Base-by-base conservation (phyloP, 2,329 filamentous ascomycete species). In the Beauveria bassiana region DNA sequence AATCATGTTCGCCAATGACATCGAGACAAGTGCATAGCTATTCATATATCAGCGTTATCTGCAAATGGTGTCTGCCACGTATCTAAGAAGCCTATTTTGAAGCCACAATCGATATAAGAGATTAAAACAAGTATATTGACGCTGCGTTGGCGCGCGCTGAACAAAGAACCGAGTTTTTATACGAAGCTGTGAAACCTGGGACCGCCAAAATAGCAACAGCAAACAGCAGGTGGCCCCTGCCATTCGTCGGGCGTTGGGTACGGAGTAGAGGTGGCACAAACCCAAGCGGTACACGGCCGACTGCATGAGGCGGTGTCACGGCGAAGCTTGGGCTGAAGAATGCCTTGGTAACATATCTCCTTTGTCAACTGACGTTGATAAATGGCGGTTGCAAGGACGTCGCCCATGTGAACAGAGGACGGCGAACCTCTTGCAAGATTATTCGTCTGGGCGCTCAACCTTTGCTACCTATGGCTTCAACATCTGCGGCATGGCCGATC, bases 401-500 rank as follows among this genome's bases (percentile, higher is more conserved):
- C 28, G 26, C 5, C 26, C 26, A 20, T 20, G 58, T 31, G 14
- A 22, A 45, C 26, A 18, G n/a, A 22, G 22, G n/a, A 22, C 24
- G 26, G 42, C 9, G 42, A 53, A 43, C 12, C 22, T 46, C 42
- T 20, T 18, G 24, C 43, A 49, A 14, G 22, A 26, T 38, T 34
- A 7, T 14, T 40, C 16, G 31, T 12, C 31, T 12, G 5, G 16
- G 20, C 20, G 12, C 31, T 24, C 22, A 22, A 22, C 40, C 4
- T 34, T 31, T 6, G 45, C 42, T 9, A 38, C 2, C 14, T 38
- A 61, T 61, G 59, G 51, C 51, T 31, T 49, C 59, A 18, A 40
- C 12, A 50, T 42, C 50, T 18, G 18, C 34, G 9, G 3, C 42
- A 61, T 86, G 83, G 83, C 81, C 82, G 26, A 71, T 79, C 52